Evolutionary conservation across 192 early-diverging fungal species (phyloP).

Genomic region (Rhizophagus sp.): DNA sequence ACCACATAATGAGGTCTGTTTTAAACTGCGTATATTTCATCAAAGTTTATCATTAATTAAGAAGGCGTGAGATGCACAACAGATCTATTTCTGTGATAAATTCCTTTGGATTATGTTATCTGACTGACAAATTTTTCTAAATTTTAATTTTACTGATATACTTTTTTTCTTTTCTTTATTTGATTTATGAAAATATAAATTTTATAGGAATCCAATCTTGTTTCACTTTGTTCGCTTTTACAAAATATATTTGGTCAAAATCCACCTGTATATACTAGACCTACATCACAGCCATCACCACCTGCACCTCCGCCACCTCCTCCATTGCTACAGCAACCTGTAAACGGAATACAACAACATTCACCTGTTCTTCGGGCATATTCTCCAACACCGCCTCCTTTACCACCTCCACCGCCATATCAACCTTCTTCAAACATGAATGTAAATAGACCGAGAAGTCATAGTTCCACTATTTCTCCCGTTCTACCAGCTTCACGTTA

Average conservation of each 20-base stretch:
- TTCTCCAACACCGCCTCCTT: slow-evolving; percentile 32
- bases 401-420: slow-evolving; percentile 30
- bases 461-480: not conserved
- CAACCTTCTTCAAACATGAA: slow-evolving; percentile 3
- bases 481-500: not conserved
- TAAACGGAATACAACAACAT: slow-evolving; percentile 1
- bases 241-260: slow-evolving; percentile 73
- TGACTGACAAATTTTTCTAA: too few relatives aligned
- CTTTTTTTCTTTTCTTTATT: not conserved
- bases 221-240: slow-evolving; percentile 61
- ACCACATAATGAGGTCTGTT: slow-evolving; percentile 48
- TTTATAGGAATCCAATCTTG: slow-evolving; percentile 43
- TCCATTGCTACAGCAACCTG: not conserved
- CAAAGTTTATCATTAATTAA: slow-evolving; percentile 16
- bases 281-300: slow-evolving; percentile 36
- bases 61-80: too few relatives aligned
- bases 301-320: slow-evolving; percentile 43
- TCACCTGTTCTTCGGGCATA: slow-evolving; percentile 40
- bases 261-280: slow-evolving; percentile 75
- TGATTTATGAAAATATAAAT: not conserved
- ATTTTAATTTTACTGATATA: slow-evolving; percentile 41
- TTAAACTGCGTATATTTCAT: slow-evolving; percentile 32
- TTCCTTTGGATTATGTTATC: too few relatives aligned
- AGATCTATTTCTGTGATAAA: too few relatives aligned
- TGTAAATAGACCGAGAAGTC: slow-evolving; percentile 10